phyloP scores from a whole-genome alignment of 441 rosid genomes.

The Croton setiger region DNA sequence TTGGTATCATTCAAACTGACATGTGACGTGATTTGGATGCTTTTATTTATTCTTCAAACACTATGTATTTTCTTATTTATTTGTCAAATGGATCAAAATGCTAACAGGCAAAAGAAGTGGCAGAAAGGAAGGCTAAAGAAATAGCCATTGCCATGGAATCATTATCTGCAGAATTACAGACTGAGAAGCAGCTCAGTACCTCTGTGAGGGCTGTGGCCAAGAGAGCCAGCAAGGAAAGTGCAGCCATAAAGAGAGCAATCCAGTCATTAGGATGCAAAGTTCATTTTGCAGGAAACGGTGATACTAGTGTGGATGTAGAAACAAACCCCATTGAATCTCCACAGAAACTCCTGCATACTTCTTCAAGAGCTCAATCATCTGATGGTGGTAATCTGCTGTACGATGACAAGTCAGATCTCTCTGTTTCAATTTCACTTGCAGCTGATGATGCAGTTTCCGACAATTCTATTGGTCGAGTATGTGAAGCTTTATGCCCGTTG shows the following conservation, averaged over 20 bases:
- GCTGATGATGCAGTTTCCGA: slow-evolving; percentile 46
- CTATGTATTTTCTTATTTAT: background rate
- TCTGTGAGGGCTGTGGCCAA: slow-evolving; percentile 63
- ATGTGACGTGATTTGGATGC: background rate
- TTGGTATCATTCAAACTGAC: background rate
- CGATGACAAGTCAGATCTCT: slow-evolving; percentile 61
- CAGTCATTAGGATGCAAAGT: slow-evolving; percentile 89
- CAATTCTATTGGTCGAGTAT: slow-evolving; percentile 40
- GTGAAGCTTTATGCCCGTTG: slow-evolving; percentile 77
- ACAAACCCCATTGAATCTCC: slow-evolving; percentile 28
- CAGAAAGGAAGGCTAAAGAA: slow-evolving; percentile 72
- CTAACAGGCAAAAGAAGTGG: slow-evolving; percentile 73
- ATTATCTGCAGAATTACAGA: slow-evolving; percentile 55
- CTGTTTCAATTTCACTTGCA: slow-evolving; percentile 64
- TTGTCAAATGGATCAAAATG: slow-evolving; percentile 15
- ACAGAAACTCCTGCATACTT: slow-evolving; percentile 26
- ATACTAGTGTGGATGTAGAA: slow-evolving; percentile 57
- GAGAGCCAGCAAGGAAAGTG: slow-evolving; percentile 68
- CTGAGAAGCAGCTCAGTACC: slow-evolving; percentile 65
- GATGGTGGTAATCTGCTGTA: slow-evolving; percentile 25
- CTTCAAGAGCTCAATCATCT: slow-evolving; percentile 33
- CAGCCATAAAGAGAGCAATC: slow-evolving; percentile 73
- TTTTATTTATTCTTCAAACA: background rate
- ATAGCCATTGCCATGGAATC: slow-evolving; percentile 50
- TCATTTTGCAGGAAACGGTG: slow-evolving; percentile 59